Conservation (phyloP, 441 rosid species). For the Aquilaria agallochum region DNA sequence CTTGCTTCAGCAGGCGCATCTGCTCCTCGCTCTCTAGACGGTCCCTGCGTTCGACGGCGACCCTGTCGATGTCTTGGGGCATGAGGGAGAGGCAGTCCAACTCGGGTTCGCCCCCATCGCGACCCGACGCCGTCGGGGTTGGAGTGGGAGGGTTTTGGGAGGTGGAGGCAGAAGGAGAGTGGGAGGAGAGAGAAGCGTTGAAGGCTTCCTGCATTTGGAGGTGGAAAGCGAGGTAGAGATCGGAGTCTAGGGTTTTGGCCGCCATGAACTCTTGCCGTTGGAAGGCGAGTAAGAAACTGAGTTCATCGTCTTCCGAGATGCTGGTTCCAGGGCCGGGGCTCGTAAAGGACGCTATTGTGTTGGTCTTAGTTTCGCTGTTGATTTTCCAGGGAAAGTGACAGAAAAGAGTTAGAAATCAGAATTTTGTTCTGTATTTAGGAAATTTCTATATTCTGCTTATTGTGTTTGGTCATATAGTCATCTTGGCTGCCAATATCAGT, state of each 20-base stretch:
- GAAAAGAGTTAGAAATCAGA: background rate
- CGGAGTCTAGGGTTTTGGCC: constrained; percentile 34
- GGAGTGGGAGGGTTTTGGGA: background rate
- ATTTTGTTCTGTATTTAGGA: background rate
- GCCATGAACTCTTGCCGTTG: constrained; percentile 41
- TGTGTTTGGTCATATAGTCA: no score
- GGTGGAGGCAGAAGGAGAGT: constrained; percentile 26
- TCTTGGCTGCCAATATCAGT: no score
- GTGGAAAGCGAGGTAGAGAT: constrained; percentile 54
- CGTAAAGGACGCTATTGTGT: no score
- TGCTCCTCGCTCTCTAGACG: constrained; percentile 29
- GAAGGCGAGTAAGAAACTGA: constrained; percentile 22
- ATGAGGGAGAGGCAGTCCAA: constrained; percentile 24
- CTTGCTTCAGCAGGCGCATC: constrained; percentile 30
- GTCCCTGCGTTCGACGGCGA: constrained; percentile 44
- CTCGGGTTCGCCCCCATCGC: background rate
- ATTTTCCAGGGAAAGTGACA: background rate
- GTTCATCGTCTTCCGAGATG: constrained; percentile 26
- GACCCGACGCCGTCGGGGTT: background rate
- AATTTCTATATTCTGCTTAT: no score
- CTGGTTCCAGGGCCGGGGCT: background rate
- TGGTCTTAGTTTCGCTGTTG: background rate
- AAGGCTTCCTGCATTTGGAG: constrained; percentile 69
- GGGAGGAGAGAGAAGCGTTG: constrained; percentile 31
- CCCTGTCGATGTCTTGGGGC: constrained; percentile 40